Percentiles rank a stretch among this genome's conserved stretches.
Conservation (phyloP, 371 early-diverging fungal genomes). For the Mucor piriformis region DNA sequence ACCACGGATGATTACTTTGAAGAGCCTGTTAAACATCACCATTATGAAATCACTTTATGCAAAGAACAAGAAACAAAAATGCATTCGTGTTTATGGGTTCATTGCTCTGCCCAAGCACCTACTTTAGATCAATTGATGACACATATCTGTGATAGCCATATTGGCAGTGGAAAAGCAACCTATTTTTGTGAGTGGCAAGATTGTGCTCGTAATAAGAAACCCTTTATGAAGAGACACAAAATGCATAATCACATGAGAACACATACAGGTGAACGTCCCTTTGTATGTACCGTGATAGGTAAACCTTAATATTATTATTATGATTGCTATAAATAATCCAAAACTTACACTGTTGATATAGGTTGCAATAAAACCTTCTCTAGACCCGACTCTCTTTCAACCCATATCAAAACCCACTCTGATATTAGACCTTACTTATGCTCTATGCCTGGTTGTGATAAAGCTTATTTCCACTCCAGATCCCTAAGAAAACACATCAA, state of each 20-base stretch:
- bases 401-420: constrained; percentile 87
- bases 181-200: constrained; percentile 85
- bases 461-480: constrained; percentile 77
- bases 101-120: constrained; percentile 57
- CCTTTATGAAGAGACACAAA: constrained; percentile 89
- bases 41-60: background rate
- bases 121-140: constrained; percentile 50
- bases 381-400: constrained; percentile 85
- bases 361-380: constrained; percentile 85
- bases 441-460: constrained; percentile 57
- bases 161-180: constrained; percentile 49
- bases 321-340: no score
- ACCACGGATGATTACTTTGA: background rate
- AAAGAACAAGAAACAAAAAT: constrained; percentile 14
- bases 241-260: constrained; percentile 87
- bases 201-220: constrained; percentile 74
- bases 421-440: constrained; percentile 75
- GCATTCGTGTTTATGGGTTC: constrained; percentile 63
- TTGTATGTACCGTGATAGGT: constrained; percentile 40
- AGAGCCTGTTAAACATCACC: background rate
- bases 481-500: constrained; percentile 70
- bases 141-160: constrained; percentile 29
- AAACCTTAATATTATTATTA: no score
- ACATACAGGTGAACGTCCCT: constrained; percentile 84
- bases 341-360: constrained; percentile 8